Conservation (phyloP, 2,329 filamentous ascomycete genomes). For the Fulvia fulva region DNA sequence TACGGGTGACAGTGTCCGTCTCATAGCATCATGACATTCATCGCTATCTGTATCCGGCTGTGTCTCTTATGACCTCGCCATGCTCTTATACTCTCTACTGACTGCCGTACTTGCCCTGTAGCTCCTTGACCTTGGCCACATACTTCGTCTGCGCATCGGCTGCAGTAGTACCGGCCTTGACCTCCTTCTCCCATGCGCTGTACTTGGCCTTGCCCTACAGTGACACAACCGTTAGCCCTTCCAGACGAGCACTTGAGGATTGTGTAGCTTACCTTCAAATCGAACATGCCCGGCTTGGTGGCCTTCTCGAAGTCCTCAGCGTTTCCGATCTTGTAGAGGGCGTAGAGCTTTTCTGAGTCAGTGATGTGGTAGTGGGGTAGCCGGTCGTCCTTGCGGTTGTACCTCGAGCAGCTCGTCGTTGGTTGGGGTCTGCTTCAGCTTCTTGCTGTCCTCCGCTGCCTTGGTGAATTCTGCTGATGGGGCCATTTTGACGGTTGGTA, state of each 20-base stretch:
- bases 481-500: not conserved
- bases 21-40: conserved; percentile 1
- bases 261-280: not conserved
- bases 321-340: conserved; percentile 4
- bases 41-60: not conserved
- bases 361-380: not conserved
- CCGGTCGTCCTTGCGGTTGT: not conserved
- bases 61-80: not conserved
- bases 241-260: not conserved
- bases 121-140: conserved; percentile 64
- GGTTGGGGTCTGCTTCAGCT: not conserved
- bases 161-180: conserved; percentile 59
- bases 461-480: conserved; percentile 1
- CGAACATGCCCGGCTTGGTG: conserved; percentile 4
- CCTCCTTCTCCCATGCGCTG: conserved; percentile 68
- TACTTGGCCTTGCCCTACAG: conserved; percentile 65
- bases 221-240: not conserved
- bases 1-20: not conserved
- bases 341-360: conserved; percentile 1
- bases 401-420: conserved; percentile 4
- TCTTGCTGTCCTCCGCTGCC: conserved; percentile 1
- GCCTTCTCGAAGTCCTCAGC: not conserved
- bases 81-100: not conserved
- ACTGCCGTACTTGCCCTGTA: conserved; percentile 64
- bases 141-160: conserved; percentile 73